phyloP scores from a whole-genome alignment of 2,329 filamentous ascomycete genomes.

The Trematosphaeria pertusa region DNA sequence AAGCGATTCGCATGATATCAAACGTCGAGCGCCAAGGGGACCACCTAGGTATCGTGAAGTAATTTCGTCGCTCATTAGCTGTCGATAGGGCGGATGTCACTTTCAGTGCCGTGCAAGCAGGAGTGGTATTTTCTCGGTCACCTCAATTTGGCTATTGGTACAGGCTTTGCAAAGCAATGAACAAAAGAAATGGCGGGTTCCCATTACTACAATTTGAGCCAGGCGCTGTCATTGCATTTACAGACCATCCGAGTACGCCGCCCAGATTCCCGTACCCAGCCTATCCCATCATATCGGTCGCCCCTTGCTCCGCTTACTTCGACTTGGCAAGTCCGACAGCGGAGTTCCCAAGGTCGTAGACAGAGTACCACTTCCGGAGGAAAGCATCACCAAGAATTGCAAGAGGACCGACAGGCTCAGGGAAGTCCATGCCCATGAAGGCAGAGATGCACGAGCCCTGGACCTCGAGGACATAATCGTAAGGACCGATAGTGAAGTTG shows the following conservation, averaged over 20 bases:
- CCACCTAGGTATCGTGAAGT: no score
- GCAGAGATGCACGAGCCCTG: conserved; percentile 95
- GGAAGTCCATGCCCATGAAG: conserved; percentile 92
- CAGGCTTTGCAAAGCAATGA: conserved; percentile 3
- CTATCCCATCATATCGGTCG: conserved; percentile 4
- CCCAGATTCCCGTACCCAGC: background rate
- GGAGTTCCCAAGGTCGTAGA: conserved; percentile 92
- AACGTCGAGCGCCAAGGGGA: no score
- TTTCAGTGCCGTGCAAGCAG: no score
- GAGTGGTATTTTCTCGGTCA: no score
- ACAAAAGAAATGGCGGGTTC: conserved; percentile 11
- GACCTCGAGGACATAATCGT: conserved; percentile 95
- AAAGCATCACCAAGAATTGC: conserved; percentile 91
- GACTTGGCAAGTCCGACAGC: conserved; percentile 88
- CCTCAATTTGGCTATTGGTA: conserved; percentile 14
- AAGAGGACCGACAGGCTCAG: conserved; percentile 85
- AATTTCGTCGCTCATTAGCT: no score
- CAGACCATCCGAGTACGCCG: conserved; percentile 9
- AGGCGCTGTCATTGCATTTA: conserved; percentile 12
- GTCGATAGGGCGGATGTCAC: no score
- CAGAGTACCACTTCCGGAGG: conserved; percentile 87
- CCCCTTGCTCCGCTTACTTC: conserved; percentile 59
- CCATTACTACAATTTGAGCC: conserved; percentile 32
- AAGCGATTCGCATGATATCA: no score
- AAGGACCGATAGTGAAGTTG: conserved; percentile 87